A percentile compares a stretch with the other conserved stretches of the same genome.
These are phyloP conservation scores for Clarireedia paspali DNA, from an alignment of 2,329 filamentous ascomycete genomes.

Conservation along the genomic window DNA sequence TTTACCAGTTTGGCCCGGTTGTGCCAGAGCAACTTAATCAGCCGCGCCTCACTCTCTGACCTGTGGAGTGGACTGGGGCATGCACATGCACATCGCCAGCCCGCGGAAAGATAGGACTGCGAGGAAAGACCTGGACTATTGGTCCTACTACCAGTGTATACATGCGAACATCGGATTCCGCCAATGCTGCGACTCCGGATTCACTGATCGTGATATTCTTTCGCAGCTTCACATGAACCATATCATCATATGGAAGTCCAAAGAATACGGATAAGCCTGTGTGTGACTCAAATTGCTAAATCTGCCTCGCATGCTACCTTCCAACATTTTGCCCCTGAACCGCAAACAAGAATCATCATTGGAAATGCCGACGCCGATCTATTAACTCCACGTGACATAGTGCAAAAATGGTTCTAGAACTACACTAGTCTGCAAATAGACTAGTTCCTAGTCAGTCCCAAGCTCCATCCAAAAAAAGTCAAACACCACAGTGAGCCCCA, in stretches of 20 bases:
- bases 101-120: neutral
- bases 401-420: neutral
- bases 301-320: neutral
- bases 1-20: neutral
- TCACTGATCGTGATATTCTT: no score
- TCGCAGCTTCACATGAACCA: no score
- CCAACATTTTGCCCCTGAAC: conserved; percentile 2
- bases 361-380: neutral
- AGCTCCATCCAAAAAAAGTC: conserved; percentile 12
- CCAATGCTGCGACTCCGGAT: no score
- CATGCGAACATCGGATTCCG: no score
- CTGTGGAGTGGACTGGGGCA: neutral
- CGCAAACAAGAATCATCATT: neutral
- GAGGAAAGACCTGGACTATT: neutral
- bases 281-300: neutral
- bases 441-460: conserved; percentile 4
- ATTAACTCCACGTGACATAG: neutral
- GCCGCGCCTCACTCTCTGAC: conserved; percentile 1
- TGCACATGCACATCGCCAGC: neutral
- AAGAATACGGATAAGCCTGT: no score
- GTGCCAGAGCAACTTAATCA: neutral
- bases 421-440: neutral
- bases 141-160: no score
- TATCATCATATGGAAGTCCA: no score
- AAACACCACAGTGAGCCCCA: conserved; percentile 1